Conservation (phyloP, 108 stramenopile species). For the Skeletonema menzelii region DNA sequence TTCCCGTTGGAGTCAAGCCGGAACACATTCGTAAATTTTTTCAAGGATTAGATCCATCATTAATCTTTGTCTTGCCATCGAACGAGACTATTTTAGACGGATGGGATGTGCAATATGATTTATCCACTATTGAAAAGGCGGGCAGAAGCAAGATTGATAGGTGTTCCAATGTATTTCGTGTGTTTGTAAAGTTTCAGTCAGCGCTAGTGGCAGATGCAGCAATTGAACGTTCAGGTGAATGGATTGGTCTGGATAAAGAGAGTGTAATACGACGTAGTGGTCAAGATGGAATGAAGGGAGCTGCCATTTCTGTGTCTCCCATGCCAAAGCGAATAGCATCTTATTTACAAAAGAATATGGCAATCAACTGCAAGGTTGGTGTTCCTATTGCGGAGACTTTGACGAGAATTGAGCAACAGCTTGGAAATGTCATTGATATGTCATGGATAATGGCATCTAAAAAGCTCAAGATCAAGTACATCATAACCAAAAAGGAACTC, state of each 20-base stretch:
- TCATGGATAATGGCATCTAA: constrained; percentile 39
- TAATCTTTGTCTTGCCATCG: constrained; percentile 55
- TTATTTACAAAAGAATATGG: constrained; percentile 49
- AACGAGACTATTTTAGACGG: constrained; percentile 22
- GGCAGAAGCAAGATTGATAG: constrained; percentile 14
- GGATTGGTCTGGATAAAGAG: constrained; percentile 41
- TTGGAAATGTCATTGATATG: constrained; percentile 11
- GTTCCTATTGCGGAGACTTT: constrained; percentile 22
- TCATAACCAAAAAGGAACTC: neutral
- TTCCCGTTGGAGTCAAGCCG: constrained; percentile 55
- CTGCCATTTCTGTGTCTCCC: constrained; percentile 28
- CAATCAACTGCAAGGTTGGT: constrained; percentile 25
- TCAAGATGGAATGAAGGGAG: constrained; percentile 33
- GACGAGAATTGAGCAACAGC: constrained; percentile 15
- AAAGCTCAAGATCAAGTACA: constrained; percentile 19
- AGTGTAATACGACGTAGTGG: neutral
- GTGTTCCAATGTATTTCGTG: constrained; percentile 36
- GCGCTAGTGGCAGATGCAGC: constrained; percentile 58
- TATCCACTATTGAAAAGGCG: constrained; percentile 2
- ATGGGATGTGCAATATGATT: constrained; percentile 47
- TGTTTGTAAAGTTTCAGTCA: constrained; percentile 65
- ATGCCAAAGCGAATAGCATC: constrained; percentile 25
- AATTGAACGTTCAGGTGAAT: constrained; percentile 70
- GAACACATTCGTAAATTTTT: constrained; percentile 71
- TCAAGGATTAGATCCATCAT: constrained; percentile 61